Evolutionary conservation across 2,329 filamentous ascomycete genomes (phyloP).

Genomic region (Orbilia blumenaviensis): DNA sequence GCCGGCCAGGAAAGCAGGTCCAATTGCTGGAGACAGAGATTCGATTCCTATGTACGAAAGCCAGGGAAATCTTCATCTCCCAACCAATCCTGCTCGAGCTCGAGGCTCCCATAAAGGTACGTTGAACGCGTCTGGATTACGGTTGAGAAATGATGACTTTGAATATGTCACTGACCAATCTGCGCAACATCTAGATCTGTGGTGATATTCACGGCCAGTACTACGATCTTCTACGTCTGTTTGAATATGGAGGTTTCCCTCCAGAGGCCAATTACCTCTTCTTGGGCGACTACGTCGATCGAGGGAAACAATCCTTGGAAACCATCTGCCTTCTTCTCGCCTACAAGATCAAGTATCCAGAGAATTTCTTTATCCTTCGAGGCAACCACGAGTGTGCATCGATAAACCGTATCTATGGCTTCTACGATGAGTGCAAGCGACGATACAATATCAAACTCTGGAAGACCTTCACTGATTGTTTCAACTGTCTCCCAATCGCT

Average conservation of each 20-base stretch:
- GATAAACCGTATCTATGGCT: conserved; percentile 98
- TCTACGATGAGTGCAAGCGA: conserved; percentile 99
- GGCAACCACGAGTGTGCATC: conserved; percentile 99
- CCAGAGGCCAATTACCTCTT: conserved; percentile 99
- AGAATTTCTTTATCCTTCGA: conserved; percentile 99
- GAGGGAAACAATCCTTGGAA: conserved; percentile 98
- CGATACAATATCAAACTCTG: conserved; percentile 99
- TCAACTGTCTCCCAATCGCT: conserved; percentile 97
- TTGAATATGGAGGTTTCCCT: conserved; percentile 98
- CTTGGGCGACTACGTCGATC: conserved; percentile 97
- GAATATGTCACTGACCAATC: background rate
- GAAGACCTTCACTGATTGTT: conserved; percentile 99
- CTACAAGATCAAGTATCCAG: conserved; percentile 99
- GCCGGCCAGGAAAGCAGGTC: conserved; percentile 97
- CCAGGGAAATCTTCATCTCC: conserved; percentile 98
- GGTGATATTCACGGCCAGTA: conserved; percentile 99
- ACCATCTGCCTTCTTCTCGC: conserved; percentile 95
- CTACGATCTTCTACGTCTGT: conserved; percentile 94
- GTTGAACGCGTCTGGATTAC: conserved; percentile 57
- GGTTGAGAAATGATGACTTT: background rate
- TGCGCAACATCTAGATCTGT: conserved; percentile 76
- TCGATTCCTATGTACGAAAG: conserved; percentile 96
- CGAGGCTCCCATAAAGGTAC: conserved; percentile 98
- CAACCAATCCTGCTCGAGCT: conserved; percentile 97
- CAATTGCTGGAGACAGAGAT: conserved; percentile 97